Percentiles rank a stretch among this genome's conserved stretches.
phyloP scores from a whole-genome alignment of 2,329 filamentous ascomycete species.

The Fusarium coffeatum region DNA sequence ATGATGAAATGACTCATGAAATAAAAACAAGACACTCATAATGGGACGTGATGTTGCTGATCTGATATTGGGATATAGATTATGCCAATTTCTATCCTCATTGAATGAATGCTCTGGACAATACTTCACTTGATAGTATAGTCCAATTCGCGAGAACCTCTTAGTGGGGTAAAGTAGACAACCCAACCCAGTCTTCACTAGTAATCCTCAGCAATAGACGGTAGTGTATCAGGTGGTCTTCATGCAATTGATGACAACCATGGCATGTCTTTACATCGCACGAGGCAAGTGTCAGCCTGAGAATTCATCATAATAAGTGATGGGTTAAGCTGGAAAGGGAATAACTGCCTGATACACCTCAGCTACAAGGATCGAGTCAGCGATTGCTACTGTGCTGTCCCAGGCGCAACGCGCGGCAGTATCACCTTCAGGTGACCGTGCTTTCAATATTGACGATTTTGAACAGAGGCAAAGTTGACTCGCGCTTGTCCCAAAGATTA shows the following conservation, averaged over 20 bases:
- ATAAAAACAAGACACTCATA: background rate
- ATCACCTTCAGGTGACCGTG: slow-evolving; percentile 20
- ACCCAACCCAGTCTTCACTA: background rate
- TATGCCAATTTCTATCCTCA: background rate
- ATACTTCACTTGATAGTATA: background rate
- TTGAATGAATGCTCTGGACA: background rate
- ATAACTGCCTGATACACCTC: slow-evolving; percentile 32
- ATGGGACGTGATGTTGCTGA: background rate
- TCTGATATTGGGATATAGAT: background rate
- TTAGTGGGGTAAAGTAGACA: background rate
- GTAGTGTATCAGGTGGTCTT: background rate
- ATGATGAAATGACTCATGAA: slow-evolving; percentile 36
- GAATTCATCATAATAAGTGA: slow-evolving; percentile 4
- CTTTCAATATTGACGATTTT: background rate
- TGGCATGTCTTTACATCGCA: background rate
- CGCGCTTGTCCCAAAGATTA: background rate
- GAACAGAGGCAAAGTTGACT: slow-evolving; percentile 17
- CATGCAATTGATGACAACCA: background rate
- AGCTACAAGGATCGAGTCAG: slow-evolving; percentile 31
- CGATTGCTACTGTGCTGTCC: slow-evolving; percentile 1
- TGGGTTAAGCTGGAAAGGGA: slow-evolving; percentile 2
- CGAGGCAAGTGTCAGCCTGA: background rate
- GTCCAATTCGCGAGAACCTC: background rate
- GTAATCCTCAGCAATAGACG: background rate
- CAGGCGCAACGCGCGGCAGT: slow-evolving; percentile 35